Evolutionary conservation across 495 filamentous ascomycete species (phyloP).

Genomic region (Aspergillus panamensis): DNA sequence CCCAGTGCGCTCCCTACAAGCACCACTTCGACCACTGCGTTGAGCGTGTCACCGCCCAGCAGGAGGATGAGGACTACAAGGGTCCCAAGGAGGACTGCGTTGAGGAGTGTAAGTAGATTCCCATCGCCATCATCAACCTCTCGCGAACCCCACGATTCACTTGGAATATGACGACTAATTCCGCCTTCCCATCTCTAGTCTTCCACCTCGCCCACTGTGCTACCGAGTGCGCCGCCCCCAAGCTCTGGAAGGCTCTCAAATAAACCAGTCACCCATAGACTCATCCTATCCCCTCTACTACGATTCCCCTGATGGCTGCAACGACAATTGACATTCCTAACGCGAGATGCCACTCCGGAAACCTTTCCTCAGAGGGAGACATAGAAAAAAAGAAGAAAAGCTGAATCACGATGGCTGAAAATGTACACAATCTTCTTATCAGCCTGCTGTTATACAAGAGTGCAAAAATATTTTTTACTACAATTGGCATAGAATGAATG

Average conservation of each 20-base stretch:
- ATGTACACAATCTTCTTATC: constrained; percentile 1
- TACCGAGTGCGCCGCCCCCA: constrained; percentile 85
- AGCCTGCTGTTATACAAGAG: background rate
- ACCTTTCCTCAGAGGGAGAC: background rate
- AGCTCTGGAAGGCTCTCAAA: constrained; percentile 87
- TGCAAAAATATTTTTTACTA: background rate
- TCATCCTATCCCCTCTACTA: constrained; percentile 9
- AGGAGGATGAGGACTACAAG: constrained; percentile 60
- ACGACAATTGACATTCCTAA: constrained; percentile 8
- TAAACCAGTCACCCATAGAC: constrained; percentile 48
- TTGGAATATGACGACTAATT: constrained; percentile 6
- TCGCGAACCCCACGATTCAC: background rate
- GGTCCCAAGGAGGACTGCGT: constrained; percentile 87
- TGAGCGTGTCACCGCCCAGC: constrained; percentile 78
- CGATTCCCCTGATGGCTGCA: constrained; percentile 17
- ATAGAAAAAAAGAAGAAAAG: background rate
- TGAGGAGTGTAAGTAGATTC: constrained; percentile 86
- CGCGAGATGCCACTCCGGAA: background rate
- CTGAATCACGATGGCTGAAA: background rate
- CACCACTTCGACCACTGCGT: constrained; percentile 98
- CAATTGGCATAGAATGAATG: background rate
- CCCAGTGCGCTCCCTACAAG: constrained; percentile 80
- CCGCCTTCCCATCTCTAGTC: constrained; percentile 60
- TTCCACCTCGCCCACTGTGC: constrained; percentile 98
- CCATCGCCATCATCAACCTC: background rate